Conservation (phyloP, 1,139 yeast species). For the Komagataea norvegica region DNA sequence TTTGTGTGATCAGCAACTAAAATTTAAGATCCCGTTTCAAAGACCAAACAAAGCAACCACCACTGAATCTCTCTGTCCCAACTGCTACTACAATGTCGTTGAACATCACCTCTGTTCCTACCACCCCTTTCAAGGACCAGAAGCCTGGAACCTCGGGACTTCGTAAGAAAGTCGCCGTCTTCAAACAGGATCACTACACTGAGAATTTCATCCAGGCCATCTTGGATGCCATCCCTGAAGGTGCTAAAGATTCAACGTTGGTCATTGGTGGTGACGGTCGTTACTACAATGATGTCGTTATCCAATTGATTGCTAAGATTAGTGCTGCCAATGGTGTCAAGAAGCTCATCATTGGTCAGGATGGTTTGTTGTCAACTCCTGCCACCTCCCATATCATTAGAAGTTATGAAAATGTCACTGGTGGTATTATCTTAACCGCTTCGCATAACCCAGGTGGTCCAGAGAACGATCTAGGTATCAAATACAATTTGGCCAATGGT, state of each 20-base stretch:
- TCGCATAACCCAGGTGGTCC: conserved; percentile 99
- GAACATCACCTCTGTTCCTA: conserved; percentile 27
- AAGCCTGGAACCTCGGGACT: conserved; percentile 98
- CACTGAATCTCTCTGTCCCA: not conserved
- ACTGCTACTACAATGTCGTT: conserved; percentile 10
- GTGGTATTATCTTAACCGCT: conserved; percentile 95
- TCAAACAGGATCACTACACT: conserved; percentile 76
- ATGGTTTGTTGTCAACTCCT: conserved; percentile 89
- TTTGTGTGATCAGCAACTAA: too few species aligned
- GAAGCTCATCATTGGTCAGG: conserved; percentile 79
- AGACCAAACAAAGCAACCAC: too few species aligned
- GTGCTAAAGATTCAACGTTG: conserved; percentile 64
- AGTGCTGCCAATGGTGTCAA: conserved; percentile 89
- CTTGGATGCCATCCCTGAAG: conserved; percentile 86
- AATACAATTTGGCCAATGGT: conserved; percentile 91
- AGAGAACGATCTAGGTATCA: conserved; percentile 85
- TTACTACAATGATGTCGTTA: conserved; percentile 76
- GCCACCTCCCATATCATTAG: conserved; percentile 93
- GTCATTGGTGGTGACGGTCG: conserved; percentile 98
- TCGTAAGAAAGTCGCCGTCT: conserved; percentile 83
- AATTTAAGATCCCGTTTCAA: too few species aligned
- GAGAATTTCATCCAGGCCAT: conserved; percentile 93
- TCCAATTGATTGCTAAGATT: conserved; percentile 76
- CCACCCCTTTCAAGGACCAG: conserved; percentile 85
- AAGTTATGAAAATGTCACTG: conserved; percentile 65